Evolutionary conservation across 768 basidiomycete genomes (phyloP), one percentile per base, ranked within the genome.

Genomic region (Kwoniella sp.): DNA sequence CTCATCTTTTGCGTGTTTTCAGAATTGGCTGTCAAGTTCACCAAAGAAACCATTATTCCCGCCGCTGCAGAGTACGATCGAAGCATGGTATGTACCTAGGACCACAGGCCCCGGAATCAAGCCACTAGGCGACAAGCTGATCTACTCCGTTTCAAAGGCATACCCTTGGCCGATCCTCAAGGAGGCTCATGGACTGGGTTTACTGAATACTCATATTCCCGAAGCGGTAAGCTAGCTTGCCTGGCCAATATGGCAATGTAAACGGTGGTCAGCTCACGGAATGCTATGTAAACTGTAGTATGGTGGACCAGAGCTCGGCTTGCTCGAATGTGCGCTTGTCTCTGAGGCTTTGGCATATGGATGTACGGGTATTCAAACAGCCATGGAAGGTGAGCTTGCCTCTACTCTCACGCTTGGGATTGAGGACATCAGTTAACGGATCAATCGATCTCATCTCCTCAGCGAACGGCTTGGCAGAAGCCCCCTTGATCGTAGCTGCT

Each of bases 141-240:
- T n/a, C n/a, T n/a, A n/a, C n/a, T n/a, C n/a, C 17, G 40, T 9
- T 12, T 17, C 24, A 6, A 13, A 77, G 79, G 71, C 52, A 59
- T 82, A 81, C 64, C 81, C 81, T 3, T 80, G 77, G 76, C 75
- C 77, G 6, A 63, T 82, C 25, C 70, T 82, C 68, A 79, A 80
- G 59, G 75, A 78, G 49, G 81, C 81, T 13, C 81, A 82, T 58
- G 64, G 67, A 12, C 64, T 78, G 10, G 81, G 81, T 22, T 63
- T 82, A 5, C 44, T 82, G 46, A 82, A 82, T 64, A 75, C 79
- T 0, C 81, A 82, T 67, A 72, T 82, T 0, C 81, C 81, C 2
- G 79, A 78, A 58, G 75, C 70, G 46, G 79, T 80, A 49, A 48
- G 78, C 68, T 5, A 0, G 7, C 6, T 6, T 44, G 3, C 15